Base-by-base conservation (phyloP, 2,329 filamentous ascomycete genomes). In the Ophidiomyces ophidiicola region DNA sequence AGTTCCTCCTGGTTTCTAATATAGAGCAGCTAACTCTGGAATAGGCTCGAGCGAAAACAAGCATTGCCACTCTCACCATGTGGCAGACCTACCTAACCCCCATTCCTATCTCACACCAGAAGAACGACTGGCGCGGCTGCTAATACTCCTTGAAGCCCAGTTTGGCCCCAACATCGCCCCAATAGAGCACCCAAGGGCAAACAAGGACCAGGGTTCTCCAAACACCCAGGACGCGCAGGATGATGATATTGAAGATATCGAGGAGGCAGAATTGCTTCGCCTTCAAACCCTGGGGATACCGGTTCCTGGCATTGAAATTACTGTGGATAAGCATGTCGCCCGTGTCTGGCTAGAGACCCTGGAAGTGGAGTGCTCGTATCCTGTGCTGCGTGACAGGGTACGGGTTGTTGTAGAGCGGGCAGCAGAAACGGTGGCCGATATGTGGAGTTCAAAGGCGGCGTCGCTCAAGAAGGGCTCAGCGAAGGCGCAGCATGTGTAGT, bases 61-160 rank as follows among this genome's bases (percentile, higher is more conserved):
- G 68, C 73, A 78, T 44, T 58, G 61, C 34, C 56, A 64, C 36
- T 53, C 62, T 30, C 55, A 59, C 25, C 41, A 48, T 4, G 57
- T 69, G 26, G 62, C 66, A 41, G 59, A 63, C 17, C 26, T 37
- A 6, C 68, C 67, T 32, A 90, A 94, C 55, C 80, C 79, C 0
- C 85, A 93, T 59, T 73, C 79, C 8, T 72, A 80, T 31, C 62
- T 85, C 29, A 72, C 72, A 6, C 70, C 86, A 0, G 70, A 80
- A 31, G 84, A 93, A 50, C 80, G 84, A 28, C 76, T 96, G 28
- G 75, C 80, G 46, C 79, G 88, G 23, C 76, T 98, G 14, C 81
- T 92, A 63, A 83, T 94, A 76, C 94, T 98, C 67, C 78, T 98
- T 10, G 90, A 98, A 67, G 83, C 87, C 2, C 90, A 98, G 59